Evolutionary conservation across 441 rosid species (phyloP).

Genomic region (Gossypium davidsonii): DNA sequence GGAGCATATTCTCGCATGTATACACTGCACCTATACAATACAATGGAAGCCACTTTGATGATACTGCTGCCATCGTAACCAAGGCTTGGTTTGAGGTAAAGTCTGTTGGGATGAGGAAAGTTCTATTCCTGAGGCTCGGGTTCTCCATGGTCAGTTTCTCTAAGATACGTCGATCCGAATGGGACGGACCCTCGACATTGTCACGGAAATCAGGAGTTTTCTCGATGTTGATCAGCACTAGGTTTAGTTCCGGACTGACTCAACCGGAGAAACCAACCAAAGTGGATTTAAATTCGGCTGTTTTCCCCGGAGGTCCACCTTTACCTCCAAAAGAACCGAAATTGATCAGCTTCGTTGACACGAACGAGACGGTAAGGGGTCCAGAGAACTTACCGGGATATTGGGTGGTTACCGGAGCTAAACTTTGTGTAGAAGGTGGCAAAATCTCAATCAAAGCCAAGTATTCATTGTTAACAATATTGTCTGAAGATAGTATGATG

Average conservation of each 20-base stretch:
- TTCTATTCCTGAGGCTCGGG: slow-evolving; percentile 80
- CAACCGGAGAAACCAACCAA: slow-evolving; percentile 44
- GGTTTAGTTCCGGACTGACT: slow-evolving; percentile 46
- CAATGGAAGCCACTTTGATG: slow-evolving; percentile 55
- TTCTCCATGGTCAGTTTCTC: slow-evolving; percentile 70
- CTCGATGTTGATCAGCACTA: slow-evolving; percentile 49
- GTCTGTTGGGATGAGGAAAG: slow-evolving; percentile 71
- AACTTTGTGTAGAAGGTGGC: slow-evolving; percentile 71
- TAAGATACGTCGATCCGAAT: slow-evolving; percentile 58
- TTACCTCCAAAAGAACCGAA: slow-evolving; percentile 47
- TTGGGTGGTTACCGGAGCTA: slow-evolving; percentile 95
- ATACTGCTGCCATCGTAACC: slow-evolving; percentile 58
- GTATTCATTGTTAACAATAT: slow-evolving; percentile 68
- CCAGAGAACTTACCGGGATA: slow-evolving; percentile 87
- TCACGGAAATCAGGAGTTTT: slow-evolving; percentile 79
- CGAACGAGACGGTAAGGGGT: slow-evolving; percentile 80
- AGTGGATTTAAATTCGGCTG: slow-evolving; percentile 77
- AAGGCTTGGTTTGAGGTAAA: slow-evolving; percentile 91
- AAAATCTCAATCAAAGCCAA: slow-evolving; percentile 75
- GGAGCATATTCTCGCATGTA: slow-evolving; percentile 81
- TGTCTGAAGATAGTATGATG: slow-evolving; percentile 69
- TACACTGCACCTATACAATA: slow-evolving; percentile 62
- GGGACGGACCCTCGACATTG: slow-evolving; percentile 66
- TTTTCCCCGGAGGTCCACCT: slow-evolving; percentile 77
- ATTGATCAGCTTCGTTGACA: slow-evolving; percentile 79